Percentiles rank a stretch among this genome's conserved stretches.
These are phyloP conservation scores for Ceratobasidium theobromae DNA, from an alignment of 1,284 basidiomycete genomes.

Conservation along the genomic window DNA sequence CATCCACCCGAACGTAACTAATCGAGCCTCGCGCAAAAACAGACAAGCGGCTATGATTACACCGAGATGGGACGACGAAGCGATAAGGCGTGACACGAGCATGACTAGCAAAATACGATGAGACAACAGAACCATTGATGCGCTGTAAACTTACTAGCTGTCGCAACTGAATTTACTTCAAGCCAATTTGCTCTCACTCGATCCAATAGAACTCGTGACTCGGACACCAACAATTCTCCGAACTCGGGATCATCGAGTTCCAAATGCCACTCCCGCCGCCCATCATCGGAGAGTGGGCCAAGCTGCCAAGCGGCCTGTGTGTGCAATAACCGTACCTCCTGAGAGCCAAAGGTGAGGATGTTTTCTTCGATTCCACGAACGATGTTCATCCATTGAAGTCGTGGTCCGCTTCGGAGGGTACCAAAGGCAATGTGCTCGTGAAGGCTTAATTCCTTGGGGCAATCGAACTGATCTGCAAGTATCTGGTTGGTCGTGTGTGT, in stretches of 20 bases:
- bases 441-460: slow-evolving; percentile 10
- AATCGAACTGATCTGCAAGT: slow-evolving; percentile 18
- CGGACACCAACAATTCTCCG: slow-evolving; percentile 43
- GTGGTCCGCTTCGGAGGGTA: slow-evolving; percentile 21
- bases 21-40: slow-evolving; percentile 43
- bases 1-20: slow-evolving; percentile 46
- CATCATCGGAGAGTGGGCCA: slow-evolving; percentile 41
- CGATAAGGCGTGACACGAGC: slow-evolving; percentile 45
- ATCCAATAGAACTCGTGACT: slow-evolving; percentile 42
- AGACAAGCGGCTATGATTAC: slow-evolving; percentile 34
- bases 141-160: slow-evolving; percentile 37
- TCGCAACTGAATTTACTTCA: slow-evolving; percentile 45
- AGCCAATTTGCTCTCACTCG: slow-evolving; percentile 49
- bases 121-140: not conserved
- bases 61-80: slow-evolving; percentile 36
- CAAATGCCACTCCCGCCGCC: slow-evolving; percentile 37
- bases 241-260: slow-evolving; percentile 42
- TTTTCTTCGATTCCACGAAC: slow-evolving; percentile 45
- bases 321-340: slow-evolving; percentile 44
- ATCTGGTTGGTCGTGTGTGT: slow-evolving; percentile 22
- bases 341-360: slow-evolving; percentile 44
- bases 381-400: slow-evolving; percentile 35
- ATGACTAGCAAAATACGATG: slow-evolving; percentile 37
- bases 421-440: slow-evolving; percentile 35
- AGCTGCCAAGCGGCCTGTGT: slow-evolving; percentile 44